A percentile compares a stretch with the other conserved stretches of the same genome.
These are phyloP conservation scores for Triticum dicoccoides DNA, from an alignment of 176 grass and related monocot species.

Conservation along the genomic window DNA sequence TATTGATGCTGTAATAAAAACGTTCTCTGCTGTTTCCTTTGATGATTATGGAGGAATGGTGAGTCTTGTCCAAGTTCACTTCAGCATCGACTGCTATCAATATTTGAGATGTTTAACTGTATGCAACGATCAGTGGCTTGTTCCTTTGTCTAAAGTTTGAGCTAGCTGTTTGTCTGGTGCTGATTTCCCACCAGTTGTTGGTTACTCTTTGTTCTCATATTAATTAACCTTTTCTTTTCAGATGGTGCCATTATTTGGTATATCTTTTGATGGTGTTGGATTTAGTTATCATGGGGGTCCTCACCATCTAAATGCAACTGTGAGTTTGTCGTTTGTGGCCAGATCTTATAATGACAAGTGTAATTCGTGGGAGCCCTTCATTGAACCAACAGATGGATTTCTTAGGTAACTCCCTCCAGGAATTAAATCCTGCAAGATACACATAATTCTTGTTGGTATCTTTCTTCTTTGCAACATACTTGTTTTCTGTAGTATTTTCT, in stretches of 20 bases:
- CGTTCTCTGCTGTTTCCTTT: slow-evolving; percentile 84
- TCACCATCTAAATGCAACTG: slow-evolving; percentile 77
- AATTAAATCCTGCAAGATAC: slow-evolving; percentile 24
- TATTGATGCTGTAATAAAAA: slow-evolving; percentile 82
- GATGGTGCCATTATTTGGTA: slow-evolving; percentile 92
- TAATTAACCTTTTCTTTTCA: slow-evolving; percentile 38
- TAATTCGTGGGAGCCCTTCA: slow-evolving; percentile 89
- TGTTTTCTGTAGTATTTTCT: slow-evolving; percentile 1
- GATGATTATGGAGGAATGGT: slow-evolving; percentile 98
- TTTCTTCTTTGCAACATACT: background rate
- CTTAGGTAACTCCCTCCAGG: slow-evolving; percentile 53
- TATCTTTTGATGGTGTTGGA: slow-evolving; percentile 70
- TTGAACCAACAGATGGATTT: slow-evolving; percentile 97
- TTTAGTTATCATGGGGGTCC: slow-evolving; percentile 76
- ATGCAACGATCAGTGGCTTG: background rate
- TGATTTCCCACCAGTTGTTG: slow-evolving; percentile 8
- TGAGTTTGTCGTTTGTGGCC: slow-evolving; percentile 71
- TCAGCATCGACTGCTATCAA: slow-evolving; percentile 1
- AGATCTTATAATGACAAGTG: slow-evolving; percentile 94
- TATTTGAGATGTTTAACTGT: slow-evolving; percentile 2
- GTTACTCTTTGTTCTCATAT: slow-evolving; percentile 12
- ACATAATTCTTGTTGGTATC: slow-evolving; percentile 11
- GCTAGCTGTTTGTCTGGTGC: slow-evolving; percentile 15
- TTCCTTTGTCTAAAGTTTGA: background rate
- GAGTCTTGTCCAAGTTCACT: slow-evolving; percentile 32